Evolutionary conservation across 2,329 filamentous ascomycete genomes (phyloP), one percentile per base, ranked within the genome.

Genomic region (Clonostachys solani): DNA sequence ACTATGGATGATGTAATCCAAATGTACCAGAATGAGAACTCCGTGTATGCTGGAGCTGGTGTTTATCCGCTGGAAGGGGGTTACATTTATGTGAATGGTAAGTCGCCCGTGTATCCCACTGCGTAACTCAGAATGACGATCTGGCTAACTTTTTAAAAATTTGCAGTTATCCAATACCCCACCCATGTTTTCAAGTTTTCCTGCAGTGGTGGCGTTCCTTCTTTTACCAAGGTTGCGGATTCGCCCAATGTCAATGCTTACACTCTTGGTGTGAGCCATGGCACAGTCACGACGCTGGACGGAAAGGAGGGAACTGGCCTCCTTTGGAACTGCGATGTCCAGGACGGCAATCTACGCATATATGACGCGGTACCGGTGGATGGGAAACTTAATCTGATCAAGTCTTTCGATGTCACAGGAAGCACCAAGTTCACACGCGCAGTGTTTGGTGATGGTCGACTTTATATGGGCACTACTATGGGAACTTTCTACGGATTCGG

Each of bases 111-210:
- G 23, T 29, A 10, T 29, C 1, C 23, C 23, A 29, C 23, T 29
- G 23, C 23, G 23, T 29, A 10, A 29, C 8, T 29, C 23, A 29
- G 23, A 29, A 29, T 29, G 23, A 8, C 23, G 23, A 29, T 29
- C 4, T 29, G 9, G 23, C 23, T 29, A 10, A 29, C 23, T 29
- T 29, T 29, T 29, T 29, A 9, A 29, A 29, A n/a, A n/a, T n/a
- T n/a, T n/a, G n/a, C 23, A 29, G 60, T 80, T 6, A 79, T 81
- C 46, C 69, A 75, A 53, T 76, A 75, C 53, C 69, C 73, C 13
- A 77, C 77, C 0, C 70, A 77, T 44, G 75, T 80, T 16, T 82
- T 81, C 67, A 77, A 81, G 52, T 82, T 82, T 56, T 71, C 73
- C 3, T 81, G 76, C 56, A 63, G 68, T 50, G 61, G 63, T 18